These are phyloP conservation scores for Gnomoniopsis sp. DNA, from an alignment of 2,329 filamentous ascomycete genomes.

Conservation along the genomic window DNA sequence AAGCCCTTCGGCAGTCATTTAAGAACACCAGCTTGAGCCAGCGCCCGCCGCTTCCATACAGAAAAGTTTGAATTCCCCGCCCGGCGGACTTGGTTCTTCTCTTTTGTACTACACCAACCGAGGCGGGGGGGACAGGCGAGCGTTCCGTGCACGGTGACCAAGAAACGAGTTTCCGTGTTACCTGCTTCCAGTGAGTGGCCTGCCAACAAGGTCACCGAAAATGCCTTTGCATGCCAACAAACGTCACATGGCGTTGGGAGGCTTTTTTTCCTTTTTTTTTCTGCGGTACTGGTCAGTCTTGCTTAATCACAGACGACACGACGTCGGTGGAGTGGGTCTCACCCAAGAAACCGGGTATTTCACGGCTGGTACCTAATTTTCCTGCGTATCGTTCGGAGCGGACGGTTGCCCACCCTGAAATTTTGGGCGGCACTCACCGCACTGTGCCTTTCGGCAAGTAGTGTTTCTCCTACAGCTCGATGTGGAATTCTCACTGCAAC, in stretches of 20 bases:
- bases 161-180: neutral
- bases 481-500: constrained; percentile 3
- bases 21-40: neutral
- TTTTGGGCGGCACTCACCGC: neutral
- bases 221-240: neutral
- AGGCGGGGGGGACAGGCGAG: neutral
- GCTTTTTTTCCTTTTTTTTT: neutral
- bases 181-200: neutral
- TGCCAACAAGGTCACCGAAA: neutral
- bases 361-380: neutral
- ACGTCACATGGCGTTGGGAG: neutral
- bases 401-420: neutral
- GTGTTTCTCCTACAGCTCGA: neutral
- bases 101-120: neutral
- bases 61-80: neutral
- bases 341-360: neutral
- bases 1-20: neutral
- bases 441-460: neutral
- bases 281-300: neutral
- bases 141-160: neutral
- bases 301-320: neutral
- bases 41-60: constrained; percentile 2
- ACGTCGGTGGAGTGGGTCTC: neutral
- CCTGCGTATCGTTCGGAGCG: neutral
- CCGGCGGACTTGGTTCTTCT: no score